Evolutionary conservation across 352 stramenopile species (phyloP).

Genomic region (Phytophthora rubi): DNA sequence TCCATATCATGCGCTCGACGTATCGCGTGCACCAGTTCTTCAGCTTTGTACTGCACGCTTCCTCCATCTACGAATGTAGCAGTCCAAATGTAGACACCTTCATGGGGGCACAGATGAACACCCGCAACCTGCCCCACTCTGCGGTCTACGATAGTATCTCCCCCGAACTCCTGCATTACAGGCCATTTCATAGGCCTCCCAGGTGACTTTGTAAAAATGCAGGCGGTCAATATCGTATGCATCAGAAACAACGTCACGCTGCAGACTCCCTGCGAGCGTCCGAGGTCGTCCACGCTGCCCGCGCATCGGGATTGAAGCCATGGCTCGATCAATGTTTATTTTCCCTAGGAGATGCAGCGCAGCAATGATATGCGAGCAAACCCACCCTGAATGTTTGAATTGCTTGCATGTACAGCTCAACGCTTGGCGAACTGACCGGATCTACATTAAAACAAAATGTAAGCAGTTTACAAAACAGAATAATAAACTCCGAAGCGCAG

Average conservation of each 20-base stretch:
- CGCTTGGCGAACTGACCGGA: not conserved
- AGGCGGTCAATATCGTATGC: constrained; percentile 3
- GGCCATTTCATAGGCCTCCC: constrained; percentile 9
- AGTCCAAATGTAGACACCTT: constrained; percentile 13
- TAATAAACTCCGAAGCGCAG: not conserved
- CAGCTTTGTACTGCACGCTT: not conserved
- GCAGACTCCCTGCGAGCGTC: not conserved
- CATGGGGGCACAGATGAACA: not conserved
- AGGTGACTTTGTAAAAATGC: constrained; percentile 1
- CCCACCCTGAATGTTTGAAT: constrained; percentile 9
- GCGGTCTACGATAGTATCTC: not conserved
- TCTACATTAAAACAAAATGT: not conserved
- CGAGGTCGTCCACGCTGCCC: constrained; percentile 2
- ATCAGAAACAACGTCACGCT: not conserved
- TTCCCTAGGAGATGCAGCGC: constrained; percentile 13
- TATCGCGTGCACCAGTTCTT: constrained; percentile 9
- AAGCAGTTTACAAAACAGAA: not conserved
- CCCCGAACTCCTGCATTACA: constrained; percentile 8
- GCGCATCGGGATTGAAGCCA: constrained; percentile 4
- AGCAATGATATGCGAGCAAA: constrained; percentile 13
- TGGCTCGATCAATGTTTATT: constrained; percentile 2
- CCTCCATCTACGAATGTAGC: constrained; percentile 11
- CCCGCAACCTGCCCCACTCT: constrained; percentile 8
- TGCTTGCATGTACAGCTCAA: constrained; percentile 10
- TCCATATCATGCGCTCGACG: constrained; percentile 3